These are phyloP conservation scores for Deuterostichococcus epilithicus DNA, from an alignment of 139 green algal species.

Conservation along the genomic window DNA sequence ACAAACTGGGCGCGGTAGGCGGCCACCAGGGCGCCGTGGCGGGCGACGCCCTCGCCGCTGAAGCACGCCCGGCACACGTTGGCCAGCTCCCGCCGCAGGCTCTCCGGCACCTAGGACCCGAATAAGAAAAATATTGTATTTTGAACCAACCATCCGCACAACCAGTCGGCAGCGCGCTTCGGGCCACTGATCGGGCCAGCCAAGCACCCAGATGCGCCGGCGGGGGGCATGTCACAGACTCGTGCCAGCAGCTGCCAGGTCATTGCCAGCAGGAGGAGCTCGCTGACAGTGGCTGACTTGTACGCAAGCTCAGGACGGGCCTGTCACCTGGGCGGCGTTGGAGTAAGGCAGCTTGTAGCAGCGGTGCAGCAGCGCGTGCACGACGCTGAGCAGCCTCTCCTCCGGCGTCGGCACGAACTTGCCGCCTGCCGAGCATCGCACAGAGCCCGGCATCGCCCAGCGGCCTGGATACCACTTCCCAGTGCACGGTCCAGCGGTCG, in stretches of 20 bases:
- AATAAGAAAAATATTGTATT: not conserved
- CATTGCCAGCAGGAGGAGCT: too few relatives aligned
- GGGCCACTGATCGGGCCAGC: too few relatives aligned
- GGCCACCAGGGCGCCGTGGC: constrained; percentile 48
- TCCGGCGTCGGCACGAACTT: constrained; percentile 81
- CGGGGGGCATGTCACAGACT: too few relatives aligned
- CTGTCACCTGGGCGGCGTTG: constrained; percentile 18
- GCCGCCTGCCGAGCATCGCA: constrained; percentile 20
- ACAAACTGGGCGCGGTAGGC: constrained; percentile 83
- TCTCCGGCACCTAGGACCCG: constrained; percentile 51
- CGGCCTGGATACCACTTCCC: too few relatives aligned
- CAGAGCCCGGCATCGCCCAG: too few relatives aligned
- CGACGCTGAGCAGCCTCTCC: constrained; percentile 90
- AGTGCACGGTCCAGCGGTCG: too few relatives aligned
- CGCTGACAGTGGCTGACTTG: too few relatives aligned
- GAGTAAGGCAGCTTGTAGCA: constrained; percentile 79
- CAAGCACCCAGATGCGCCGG: too few relatives aligned
- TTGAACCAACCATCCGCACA: too few relatives aligned
- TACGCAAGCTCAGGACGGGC: too few relatives aligned
- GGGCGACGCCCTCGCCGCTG: constrained; percentile 36
- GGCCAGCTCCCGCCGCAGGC: constrained; percentile 80
- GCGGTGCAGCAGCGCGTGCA: constrained; percentile 88
- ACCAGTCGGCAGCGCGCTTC: too few relatives aligned
- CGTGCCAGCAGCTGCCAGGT: too few relatives aligned
- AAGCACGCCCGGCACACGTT: constrained; percentile 81